Evolutionary conservation across 768 basidiomycete genomes (phyloP).

Genomic region (Mycena maculata): DNA sequence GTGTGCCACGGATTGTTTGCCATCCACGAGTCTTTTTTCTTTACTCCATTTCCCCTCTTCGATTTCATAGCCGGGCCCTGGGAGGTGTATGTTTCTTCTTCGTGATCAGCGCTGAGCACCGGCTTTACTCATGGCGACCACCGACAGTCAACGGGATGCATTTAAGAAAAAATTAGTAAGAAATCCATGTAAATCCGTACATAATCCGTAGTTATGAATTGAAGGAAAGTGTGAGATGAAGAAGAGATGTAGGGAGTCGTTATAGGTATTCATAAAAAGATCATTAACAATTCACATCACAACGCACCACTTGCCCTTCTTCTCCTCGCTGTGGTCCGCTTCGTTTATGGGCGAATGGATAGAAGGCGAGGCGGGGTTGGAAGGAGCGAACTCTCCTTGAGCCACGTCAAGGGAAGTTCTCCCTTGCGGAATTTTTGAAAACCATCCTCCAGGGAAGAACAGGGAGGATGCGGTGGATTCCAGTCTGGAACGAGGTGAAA

Average conservation of each 20-base stretch:
- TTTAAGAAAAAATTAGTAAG: too few relatives aligned
- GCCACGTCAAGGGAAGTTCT: constrained; percentile 63
- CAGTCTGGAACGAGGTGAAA: constrained; percentile 52
- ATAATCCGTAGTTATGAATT: constrained; percentile 5
- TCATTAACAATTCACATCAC: constrained; percentile 46
- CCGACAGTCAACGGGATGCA: too few relatives aligned
- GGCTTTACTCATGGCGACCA: too few relatives aligned
- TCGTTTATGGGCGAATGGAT: constrained; percentile 30
- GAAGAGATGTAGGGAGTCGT: constrained; percentile 1
- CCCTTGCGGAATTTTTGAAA: constrained; percentile 55
- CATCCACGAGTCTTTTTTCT: too few relatives aligned
- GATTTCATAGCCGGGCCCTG: too few relatives aligned
- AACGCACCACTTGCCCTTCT: constrained; percentile 53
- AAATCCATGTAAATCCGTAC: too few relatives aligned
- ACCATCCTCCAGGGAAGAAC: constrained; percentile 70
- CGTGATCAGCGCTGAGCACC: too few relatives aligned
- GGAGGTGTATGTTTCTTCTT: too few relatives aligned
- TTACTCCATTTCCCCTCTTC: too few relatives aligned
- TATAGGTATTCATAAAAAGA: constrained; percentile 29
- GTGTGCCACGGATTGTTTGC: too few relatives aligned
- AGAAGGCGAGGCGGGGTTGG: constrained; percentile 42
- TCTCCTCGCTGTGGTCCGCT: constrained; percentile 39
- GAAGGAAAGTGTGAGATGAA: neutral
- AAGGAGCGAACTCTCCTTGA: constrained; percentile 57
- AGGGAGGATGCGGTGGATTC: constrained; percentile 68